phyloP scores from a whole-genome alignment of 164 flowering plant species.

The Vitis cinerea region DNA sequence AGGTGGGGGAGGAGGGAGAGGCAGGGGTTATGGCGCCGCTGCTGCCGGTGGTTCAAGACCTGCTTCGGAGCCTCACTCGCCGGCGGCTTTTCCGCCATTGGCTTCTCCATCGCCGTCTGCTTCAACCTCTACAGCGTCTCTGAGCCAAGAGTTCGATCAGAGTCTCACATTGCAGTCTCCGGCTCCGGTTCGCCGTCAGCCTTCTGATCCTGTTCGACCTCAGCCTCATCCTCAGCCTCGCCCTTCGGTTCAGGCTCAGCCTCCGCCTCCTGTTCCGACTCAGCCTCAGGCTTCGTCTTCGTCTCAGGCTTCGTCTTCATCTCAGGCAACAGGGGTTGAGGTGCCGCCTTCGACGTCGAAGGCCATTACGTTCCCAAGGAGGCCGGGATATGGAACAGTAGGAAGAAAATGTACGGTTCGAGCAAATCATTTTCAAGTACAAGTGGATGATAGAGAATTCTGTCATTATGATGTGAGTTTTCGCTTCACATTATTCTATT shows the following conservation, averaged over 20 bases:
- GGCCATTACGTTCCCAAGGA: constrained; percentile 24
- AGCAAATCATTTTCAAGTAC: constrained; percentile 70
- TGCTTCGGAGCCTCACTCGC: background rate
- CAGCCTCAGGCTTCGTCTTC: no score
- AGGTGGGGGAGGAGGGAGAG: constrained; percentile 7
- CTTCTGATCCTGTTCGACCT: no score
- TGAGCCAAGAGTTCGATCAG: constrained; percentile 12
- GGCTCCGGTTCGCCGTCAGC: background rate
- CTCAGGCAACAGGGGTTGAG: background rate
- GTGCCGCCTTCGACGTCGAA: constrained; percentile 43
- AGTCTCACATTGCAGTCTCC: constrained; percentile 9
- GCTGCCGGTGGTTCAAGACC: background rate
- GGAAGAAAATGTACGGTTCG: constrained; percentile 45
- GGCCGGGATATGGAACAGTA: constrained; percentile 51
- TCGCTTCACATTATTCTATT: background rate
- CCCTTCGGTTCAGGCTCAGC: no score
- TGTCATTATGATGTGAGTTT: constrained; percentile 72
- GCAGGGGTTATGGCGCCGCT: background rate
- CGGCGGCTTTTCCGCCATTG: background rate
- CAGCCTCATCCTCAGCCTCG: no score
- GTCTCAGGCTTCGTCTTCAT: no score
- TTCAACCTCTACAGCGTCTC: background rate
- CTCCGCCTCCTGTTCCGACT: no score
- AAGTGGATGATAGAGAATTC: constrained; percentile 38
- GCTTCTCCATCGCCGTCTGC: constrained; percentile 6